These are phyloP conservation scores for Ascochyta fabae DNA, from an alignment of 2,329 filamentous ascomycete genomes.

Conservation along the genomic window DNA sequence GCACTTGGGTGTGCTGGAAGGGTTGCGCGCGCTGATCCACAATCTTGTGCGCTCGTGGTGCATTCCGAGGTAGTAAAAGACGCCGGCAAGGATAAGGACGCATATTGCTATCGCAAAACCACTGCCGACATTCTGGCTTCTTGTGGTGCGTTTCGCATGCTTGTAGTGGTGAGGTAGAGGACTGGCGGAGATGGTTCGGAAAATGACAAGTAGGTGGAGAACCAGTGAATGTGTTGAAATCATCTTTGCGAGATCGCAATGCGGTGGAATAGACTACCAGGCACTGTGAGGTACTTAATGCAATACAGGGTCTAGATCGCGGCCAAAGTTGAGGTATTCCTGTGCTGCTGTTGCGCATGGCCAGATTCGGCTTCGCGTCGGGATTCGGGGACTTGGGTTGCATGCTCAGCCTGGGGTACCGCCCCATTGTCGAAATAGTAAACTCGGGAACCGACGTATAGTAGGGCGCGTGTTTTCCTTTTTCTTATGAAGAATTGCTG, in stretches of 20 bases:
- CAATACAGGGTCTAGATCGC: neutral
- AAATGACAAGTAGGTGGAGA: neutral
- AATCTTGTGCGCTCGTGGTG: conserved; percentile 10
- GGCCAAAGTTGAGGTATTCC: neutral
- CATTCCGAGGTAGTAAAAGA: conserved; percentile 23
- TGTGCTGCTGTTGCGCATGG: neutral
- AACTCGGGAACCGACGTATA: neutral
- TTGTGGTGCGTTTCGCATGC: conserved; percentile 2
- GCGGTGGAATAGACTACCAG: neutral
- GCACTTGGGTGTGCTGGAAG: neutral
- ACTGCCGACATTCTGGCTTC: conserved; percentile 12
- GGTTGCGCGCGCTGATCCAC: conserved; percentile 12
- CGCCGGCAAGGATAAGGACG: conserved; percentile 10
- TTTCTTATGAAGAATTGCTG: too few species aligned
- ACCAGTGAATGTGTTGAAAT: neutral
- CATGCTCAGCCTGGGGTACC: neutral
- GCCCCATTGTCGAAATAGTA: neutral
- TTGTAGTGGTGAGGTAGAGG: conserved; percentile 1
- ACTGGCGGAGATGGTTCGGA: conserved; percentile 7
- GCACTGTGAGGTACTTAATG: conserved; percentile 6
- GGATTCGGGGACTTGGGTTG: conserved; percentile 12
- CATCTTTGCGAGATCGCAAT: neutral
- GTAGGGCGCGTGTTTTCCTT: too few species aligned
- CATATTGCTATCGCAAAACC: conserved; percentile 19
- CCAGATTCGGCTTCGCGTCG: conserved; percentile 12